Conservation (phyloP, 129 eudicot genomes). For the Scalesia atractyloides region DNA sequence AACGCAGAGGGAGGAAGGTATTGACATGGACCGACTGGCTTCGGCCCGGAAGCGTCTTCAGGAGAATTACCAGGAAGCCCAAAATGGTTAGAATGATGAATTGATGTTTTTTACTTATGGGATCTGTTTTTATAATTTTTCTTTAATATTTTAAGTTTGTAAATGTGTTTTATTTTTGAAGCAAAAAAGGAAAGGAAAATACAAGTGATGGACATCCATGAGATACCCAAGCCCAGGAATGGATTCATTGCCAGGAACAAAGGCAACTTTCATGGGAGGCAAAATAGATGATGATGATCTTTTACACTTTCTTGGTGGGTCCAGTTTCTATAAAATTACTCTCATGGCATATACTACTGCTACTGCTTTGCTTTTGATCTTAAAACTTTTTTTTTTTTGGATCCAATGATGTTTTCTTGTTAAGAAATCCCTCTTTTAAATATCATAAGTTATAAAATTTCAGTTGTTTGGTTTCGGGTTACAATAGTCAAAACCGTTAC, state of each 20-base stretch:
- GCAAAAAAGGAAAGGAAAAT: slow-evolving; percentile 95
- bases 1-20: slow-evolving; percentile 49
- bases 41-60: slow-evolving; percentile 90
- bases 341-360: neutral
- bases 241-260: slow-evolving; percentile 76
- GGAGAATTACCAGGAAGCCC: slow-evolving; percentile 92
- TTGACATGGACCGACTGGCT: slow-evolving; percentile 74
- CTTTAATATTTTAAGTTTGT: slow-evolving; percentile 9
- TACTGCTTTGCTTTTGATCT: neutral
- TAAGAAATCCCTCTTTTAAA: too few relatives aligned
- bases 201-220: slow-evolving; percentile 96
- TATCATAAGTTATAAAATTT: too few relatives aligned
- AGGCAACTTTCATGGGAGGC: slow-evolving; percentile 86
- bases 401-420: too few relatives aligned
- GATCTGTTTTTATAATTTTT: neutral
- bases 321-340: neutral
- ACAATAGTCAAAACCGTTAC: too few relatives aligned
- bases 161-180: slow-evolving; percentile 22
- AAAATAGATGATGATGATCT: slow-evolving; percentile 53
- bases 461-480: too few relatives aligned
- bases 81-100: slow-evolving; percentile 58
- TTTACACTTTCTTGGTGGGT: slow-evolving; percentile 5
- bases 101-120: slow-evolving; percentile 4
- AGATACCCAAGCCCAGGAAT: slow-evolving; percentile 90
- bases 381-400: neutral